These are phyloP conservation scores for Erodium maritimum DNA, from an alignment of 345 rosid species.

Conservation along the genomic window DNA sequence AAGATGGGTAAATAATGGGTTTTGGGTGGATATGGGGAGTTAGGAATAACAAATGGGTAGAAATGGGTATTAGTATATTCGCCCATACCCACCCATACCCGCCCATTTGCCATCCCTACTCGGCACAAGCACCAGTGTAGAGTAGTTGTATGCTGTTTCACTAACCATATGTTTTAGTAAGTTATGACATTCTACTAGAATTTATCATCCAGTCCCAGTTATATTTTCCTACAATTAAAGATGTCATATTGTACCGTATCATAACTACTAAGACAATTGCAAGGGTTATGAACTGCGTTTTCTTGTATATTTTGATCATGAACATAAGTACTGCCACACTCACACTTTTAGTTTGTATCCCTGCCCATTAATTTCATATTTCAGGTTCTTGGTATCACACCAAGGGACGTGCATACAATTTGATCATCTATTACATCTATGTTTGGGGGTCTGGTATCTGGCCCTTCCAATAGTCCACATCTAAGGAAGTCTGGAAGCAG, in stretches of 20 bases:
- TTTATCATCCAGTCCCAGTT: neutral
- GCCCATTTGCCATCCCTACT: too few relatives aligned
- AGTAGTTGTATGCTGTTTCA: neutral
- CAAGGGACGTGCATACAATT: neutral
- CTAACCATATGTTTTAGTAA: neutral
- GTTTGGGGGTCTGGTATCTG: constrained; percentile 54
- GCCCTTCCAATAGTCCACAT: constrained; percentile 55
- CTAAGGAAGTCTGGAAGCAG: constrained; percentile 84
- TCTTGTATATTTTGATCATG: neutral
- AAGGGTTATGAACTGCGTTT: neutral
- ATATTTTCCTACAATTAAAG: too few relatives aligned
- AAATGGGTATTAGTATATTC: too few relatives aligned
- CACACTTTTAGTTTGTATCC: neutral
- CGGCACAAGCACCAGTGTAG: neutral
- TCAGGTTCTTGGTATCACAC: neutral
- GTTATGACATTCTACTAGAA: neutral
- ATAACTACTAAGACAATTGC: neutral
- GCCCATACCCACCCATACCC: too few relatives aligned
- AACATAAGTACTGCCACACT: neutral
- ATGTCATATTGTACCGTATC: neutral
- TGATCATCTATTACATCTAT: constrained; percentile 22
- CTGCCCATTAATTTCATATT: neutral
- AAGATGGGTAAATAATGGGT: too few relatives aligned
- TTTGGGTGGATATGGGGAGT: too few relatives aligned
- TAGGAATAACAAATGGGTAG: too few relatives aligned